phyloP scores from a whole-genome alignment of 2,329 filamentous ascomycete species.

The Ophiobolus disseminans region DNA sequence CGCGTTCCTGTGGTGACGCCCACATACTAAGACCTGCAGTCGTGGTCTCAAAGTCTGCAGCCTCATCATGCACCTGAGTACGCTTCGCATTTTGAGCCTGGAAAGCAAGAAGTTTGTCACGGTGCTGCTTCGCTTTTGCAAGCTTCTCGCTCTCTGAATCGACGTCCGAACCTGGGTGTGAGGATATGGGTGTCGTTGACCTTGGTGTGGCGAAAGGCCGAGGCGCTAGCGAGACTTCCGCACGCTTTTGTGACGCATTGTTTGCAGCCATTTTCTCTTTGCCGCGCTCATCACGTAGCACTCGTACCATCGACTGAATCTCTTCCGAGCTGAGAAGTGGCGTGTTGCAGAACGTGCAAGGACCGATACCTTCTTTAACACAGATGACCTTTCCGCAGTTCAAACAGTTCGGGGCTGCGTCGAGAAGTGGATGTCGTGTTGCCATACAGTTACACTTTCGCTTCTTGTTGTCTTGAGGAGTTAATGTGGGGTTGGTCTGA shows the following conservation, averaged over 20 bases:
- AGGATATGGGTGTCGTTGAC: conserved; percentile 44
- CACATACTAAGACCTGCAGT: conserved; percentile 73
- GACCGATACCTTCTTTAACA: conserved; percentile 89
- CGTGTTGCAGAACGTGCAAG: conserved; percentile 87
- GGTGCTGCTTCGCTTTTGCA: conserved; percentile 74
- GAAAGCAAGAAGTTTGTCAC: conserved; percentile 80
- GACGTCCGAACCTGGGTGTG: conserved; percentile 46
- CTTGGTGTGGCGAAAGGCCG: conserved; percentile 62
- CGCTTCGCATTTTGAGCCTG: conserved; percentile 85
- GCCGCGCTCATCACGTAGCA: conserved; percentile 84
- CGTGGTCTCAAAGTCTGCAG: conserved; percentile 73
- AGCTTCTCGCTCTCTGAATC: conserved; percentile 65
- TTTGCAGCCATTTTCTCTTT: conserved; percentile 85
- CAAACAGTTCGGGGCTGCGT: conserved; percentile 91
- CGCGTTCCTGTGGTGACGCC: conserved; percentile 83
- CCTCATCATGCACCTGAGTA: conserved; percentile 87
- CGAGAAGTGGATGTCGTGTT: conserved; percentile 82
- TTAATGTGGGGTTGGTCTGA: conserved; percentile 82
- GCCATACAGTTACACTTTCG: conserved; percentile 88
- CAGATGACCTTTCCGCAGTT: conserved; percentile 95
- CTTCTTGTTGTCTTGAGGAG: conserved; percentile 61
- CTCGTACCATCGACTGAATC: conserved; percentile 82
- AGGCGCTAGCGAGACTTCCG: conserved; percentile 69
- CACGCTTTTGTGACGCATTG: conserved; percentile 70
- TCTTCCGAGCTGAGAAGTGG: conserved; percentile 76